Percentiles rank a stretch among this genome's conserved stretches.
phyloP scores from a whole-genome alignment of 805 yeast species.

The Metschnikowia orientalis region DNA sequence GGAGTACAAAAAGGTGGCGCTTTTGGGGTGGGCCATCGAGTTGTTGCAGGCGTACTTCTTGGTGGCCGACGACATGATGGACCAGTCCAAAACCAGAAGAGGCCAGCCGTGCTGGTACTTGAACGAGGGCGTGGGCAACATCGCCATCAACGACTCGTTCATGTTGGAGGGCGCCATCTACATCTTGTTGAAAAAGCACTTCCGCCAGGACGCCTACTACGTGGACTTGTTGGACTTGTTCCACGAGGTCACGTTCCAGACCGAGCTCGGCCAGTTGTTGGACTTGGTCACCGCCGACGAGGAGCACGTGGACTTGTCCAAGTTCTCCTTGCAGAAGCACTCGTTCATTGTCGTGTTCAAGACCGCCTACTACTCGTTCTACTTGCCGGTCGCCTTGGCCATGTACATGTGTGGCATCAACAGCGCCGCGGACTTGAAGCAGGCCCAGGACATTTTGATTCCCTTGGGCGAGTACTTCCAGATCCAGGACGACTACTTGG shows the following conservation, averaged over 20 bases:
- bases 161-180: constrained; percentile 95
- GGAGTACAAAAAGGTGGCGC: constrained; percentile 79
- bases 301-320: constrained; percentile 81
- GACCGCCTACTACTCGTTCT: constrained; percentile 96
- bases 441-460: constrained; percentile 80
- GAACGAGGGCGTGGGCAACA: constrained; percentile 72
- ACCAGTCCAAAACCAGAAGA: constrained; percentile 90
- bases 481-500: constrained; percentile 95
- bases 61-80: constrained; percentile 99
- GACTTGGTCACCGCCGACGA: constrained; percentile 98
- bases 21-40: constrained; percentile 94
- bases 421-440: constrained; percentile 71
- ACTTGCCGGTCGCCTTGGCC: constrained; percentile 94
- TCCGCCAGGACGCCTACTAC: constrained; percentile 76
- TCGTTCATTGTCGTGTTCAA: constrained; percentile 93
- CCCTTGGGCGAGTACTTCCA: constrained; percentile 99
- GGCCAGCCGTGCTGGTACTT: constrained; percentile 99
- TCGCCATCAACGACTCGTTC: constrained; percentile 96
- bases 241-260: constrained; percentile 96
- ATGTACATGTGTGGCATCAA: constrained; percentile 86
- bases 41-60: constrained; percentile 92
- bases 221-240: constrained; percentile 87
- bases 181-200: constrained; percentile 81
- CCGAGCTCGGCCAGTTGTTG: constrained; percentile 93
- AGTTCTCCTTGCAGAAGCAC: constrained; percentile 84